Conservation (phyloP, 345 rosid genomes). For the Salix dunnii region DNA sequence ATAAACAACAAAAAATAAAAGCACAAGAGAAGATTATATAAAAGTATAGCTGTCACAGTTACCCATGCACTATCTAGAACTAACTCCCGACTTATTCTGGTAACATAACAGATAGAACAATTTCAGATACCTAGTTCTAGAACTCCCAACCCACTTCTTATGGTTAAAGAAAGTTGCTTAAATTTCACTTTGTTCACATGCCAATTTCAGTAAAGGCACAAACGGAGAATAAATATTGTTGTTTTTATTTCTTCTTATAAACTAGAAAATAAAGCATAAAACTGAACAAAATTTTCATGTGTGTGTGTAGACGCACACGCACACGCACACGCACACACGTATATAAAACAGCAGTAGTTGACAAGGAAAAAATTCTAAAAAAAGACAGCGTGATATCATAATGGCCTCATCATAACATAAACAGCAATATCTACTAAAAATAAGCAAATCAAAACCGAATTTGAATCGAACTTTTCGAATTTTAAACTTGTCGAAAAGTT, state of each 20-base stretch:
- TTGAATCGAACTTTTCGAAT: neutral
- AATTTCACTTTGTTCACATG: neutral
- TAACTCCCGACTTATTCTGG: neutral
- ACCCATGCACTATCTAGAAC: neutral
- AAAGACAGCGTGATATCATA: conserved; percentile 1
- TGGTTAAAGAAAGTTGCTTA: neutral
- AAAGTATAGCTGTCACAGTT: neutral
- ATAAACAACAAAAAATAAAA: neutral
- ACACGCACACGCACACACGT: too few species aligned
- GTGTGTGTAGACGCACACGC: too few species aligned
- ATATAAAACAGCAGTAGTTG: neutral
- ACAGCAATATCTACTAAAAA: neutral
- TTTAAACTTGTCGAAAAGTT: neutral
- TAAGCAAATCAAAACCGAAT: neutral
- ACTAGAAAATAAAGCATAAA: neutral
- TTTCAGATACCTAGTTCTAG: neutral
- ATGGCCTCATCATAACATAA: neutral
- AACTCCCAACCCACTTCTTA: neutral
- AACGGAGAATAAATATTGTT: neutral
- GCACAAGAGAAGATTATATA: neutral
- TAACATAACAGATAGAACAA: neutral
- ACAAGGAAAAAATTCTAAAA: neutral
- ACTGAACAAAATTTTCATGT: neutral
- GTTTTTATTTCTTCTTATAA: neutral
- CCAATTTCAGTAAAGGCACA: neutral